These are phyloP conservation scores for Schwanniomyces polymorphus DNA, from an alignment of 805 yeast species.

Conservation along the genomic window DNA sequence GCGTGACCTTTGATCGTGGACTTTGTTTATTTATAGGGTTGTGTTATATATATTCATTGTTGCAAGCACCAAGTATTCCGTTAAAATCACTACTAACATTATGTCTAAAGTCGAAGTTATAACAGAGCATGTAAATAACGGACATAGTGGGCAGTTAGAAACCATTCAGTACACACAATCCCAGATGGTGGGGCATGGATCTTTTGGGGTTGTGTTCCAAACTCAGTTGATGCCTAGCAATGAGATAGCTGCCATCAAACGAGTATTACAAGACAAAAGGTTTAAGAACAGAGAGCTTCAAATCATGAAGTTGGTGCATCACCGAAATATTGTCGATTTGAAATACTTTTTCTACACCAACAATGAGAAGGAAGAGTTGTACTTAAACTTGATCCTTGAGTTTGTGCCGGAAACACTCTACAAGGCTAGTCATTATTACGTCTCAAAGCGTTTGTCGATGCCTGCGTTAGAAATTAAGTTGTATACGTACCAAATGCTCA, in stretches of 20 bases:
- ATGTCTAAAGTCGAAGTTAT: constrained; percentile 48
- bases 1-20: constrained; percentile 1
- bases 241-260: constrained; percentile 86
- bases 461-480: constrained; percentile 86
- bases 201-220: constrained; percentile 98
- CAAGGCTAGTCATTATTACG: constrained; percentile 83
- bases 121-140: constrained; percentile 69
- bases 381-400: constrained; percentile 86
- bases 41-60: background rate
- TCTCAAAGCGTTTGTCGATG: constrained; percentile 73
- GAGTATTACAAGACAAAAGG: constrained; percentile 93
- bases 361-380: constrained; percentile 73
- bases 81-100: constrained; percentile 25
- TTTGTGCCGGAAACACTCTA: constrained; percentile 95
- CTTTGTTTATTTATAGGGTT: constrained; percentile 1
- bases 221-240: constrained; percentile 73
- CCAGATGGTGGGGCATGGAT: constrained; percentile 96
- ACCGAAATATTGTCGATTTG: constrained; percentile 84
- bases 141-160: constrained; percentile 61
- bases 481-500: constrained; percentile 73
- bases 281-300: constrained; percentile 94
- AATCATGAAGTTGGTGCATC: constrained; percentile 87
- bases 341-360: constrained; percentile 82
- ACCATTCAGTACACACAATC: constrained; percentile 76
- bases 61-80: background rate